Base-by-base conservation (phyloP, 2,329 filamentous ascomycete species). In the Plectosphaerella cucumerina region DNA sequence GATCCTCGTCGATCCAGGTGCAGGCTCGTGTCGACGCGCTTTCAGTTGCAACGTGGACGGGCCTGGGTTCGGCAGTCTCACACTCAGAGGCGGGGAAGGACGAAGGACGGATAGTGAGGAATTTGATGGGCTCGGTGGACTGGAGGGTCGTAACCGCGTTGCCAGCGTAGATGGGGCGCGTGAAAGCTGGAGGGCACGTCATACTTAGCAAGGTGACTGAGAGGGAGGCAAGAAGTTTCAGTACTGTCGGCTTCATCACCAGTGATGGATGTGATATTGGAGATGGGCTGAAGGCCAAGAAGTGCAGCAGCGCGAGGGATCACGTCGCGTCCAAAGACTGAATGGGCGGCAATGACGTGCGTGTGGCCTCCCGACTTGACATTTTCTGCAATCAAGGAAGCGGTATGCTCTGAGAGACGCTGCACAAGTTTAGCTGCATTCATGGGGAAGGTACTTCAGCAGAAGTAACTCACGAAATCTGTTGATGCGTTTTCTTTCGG, bases 121-220 rank as follows among this genome's bases (percentile, higher is more conserved):
- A 68, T 74, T 97, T 99, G 68, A 90, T 82, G 15, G 78, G 66
- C 65, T 99, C 94, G 56, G 82, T 82, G 4, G 91, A 96, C 70
- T 97, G 89, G 52, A 99, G 91, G 10, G 94, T 99, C 33, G 95
- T 84, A 64, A 99, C 96, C 45, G 93, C 94, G 66, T 99, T 99
- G 50, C 94, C 94, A 51, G 94, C 94, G 69, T 99, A 99, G 65
- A 99, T 97, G 26, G 94, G 93, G 52, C 94, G 88, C 49, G 97
- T 87, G 64, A 99, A 99, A 11, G 90, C 39, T 42, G 18, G 9
- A 11, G 17, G 18, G 20, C 3, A 37, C 9, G 3, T 37, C n/a
- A 6, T 37, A 6, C n/a, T 42, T 17, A 42, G 39, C 26, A 26
- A 26, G 23, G 23, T 10, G 23, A 26, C 18, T 10, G 37, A 17